These are phyloP conservation scores for Rusavskia elegans DNA, from an alignment of 495 filamentous ascomycete species.

Conservation along the genomic window DNA sequence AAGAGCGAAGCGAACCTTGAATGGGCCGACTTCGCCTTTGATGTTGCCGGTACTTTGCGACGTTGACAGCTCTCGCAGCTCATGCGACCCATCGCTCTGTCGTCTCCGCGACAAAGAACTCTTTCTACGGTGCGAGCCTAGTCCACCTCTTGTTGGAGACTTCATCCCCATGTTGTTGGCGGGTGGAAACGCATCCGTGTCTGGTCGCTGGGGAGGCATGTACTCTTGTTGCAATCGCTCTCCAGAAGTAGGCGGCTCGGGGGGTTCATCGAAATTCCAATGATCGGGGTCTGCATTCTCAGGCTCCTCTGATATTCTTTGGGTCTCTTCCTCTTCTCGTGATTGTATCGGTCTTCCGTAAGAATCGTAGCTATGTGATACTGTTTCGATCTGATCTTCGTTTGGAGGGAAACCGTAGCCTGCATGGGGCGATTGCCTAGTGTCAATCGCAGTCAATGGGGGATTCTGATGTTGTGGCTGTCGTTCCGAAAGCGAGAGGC, in stretches of 20 bases:
- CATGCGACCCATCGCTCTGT: slow-evolving; percentile 36
- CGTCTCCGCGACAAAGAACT: slow-evolving; percentile 56
- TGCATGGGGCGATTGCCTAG: slow-evolving; percentile 25
- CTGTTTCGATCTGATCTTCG: slow-evolving; percentile 34
- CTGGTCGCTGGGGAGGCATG: slow-evolving; percentile 48
- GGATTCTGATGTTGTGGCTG: slow-evolving; percentile 24
- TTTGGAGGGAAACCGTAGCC: slow-evolving; percentile 11
- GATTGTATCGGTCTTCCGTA: slow-evolving; percentile 31
- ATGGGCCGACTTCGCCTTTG: slow-evolving; percentile 48
- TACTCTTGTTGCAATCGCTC: slow-evolving; percentile 28
- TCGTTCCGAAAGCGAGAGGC: slow-evolving; percentile 20
- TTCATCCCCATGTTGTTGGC: slow-evolving; percentile 62
- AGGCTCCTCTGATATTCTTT: slow-evolving; percentile 16
- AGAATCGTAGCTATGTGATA: slow-evolving; percentile 40
- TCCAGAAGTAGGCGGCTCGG: slow-evolving; percentile 22
- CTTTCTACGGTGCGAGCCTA: slow-evolving; percentile 62
- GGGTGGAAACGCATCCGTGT: slow-evolving; percentile 72
- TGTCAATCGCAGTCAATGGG: slow-evolving; percentile 23
- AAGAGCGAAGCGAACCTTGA: slow-evolving; percentile 86
- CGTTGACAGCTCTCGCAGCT: slow-evolving; percentile 25
- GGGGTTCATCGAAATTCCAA: slow-evolving; percentile 84
- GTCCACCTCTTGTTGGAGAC: slow-evolving; percentile 54
- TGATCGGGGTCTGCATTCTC: slow-evolving; percentile 45
- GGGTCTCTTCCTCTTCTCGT: slow-evolving; percentile 24
- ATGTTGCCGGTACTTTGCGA: slow-evolving; percentile 14